phyloP scores from a whole-genome alignment of 2,329 filamentous ascomycete species.

The Rutstroemia sp. region DNA sequence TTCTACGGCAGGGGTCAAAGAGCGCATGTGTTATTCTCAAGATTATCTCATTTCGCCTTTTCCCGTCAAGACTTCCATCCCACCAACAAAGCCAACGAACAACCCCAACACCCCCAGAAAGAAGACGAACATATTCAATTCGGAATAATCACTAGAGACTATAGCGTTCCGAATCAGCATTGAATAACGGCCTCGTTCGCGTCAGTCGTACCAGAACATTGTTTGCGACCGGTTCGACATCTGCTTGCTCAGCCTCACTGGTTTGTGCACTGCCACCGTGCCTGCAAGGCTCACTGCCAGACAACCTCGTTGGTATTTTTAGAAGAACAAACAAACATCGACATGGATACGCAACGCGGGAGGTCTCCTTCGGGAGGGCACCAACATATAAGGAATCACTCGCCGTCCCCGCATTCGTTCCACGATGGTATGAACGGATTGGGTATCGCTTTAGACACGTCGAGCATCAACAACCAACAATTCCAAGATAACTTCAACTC shows the following conservation, averaged over 20 bases:
- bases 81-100: neutral
- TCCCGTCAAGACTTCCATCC: neutral
- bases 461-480: slow-evolving; percentile 29
- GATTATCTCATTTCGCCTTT: slow-evolving; percentile 10
- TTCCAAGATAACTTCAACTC: slow-evolving; percentile 31
- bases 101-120: neutral
- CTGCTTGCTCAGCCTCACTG: slow-evolving; percentile 4
- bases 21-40: slow-evolving; percentile 2
- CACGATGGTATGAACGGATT: slow-evolving; percentile 40
- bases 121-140: neutral
- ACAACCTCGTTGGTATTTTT: slow-evolving; percentile 18
- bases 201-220: neutral
- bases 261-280: slow-evolving; percentile 10
- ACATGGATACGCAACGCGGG: slow-evolving; percentile 51
- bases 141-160: neutral
- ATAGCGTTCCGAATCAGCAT: neutral
- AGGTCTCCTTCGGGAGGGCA: slow-evolving; percentile 55
- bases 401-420: slow-evolving; percentile 50
- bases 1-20: neutral
- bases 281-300: slow-evolving; percentile 10
- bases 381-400: slow-evolving; percentile 52
- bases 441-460: slow-evolving; percentile 47
- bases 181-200: neutral
- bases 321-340: slow-evolving; percentile 30
- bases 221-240: neutral